A percentile compares a stretch with the other conserved stretches of the same genome.
phyloP scores from a whole-genome alignment of 495 filamentous ascomycete genomes.

The Hamigera avellanea region DNA sequence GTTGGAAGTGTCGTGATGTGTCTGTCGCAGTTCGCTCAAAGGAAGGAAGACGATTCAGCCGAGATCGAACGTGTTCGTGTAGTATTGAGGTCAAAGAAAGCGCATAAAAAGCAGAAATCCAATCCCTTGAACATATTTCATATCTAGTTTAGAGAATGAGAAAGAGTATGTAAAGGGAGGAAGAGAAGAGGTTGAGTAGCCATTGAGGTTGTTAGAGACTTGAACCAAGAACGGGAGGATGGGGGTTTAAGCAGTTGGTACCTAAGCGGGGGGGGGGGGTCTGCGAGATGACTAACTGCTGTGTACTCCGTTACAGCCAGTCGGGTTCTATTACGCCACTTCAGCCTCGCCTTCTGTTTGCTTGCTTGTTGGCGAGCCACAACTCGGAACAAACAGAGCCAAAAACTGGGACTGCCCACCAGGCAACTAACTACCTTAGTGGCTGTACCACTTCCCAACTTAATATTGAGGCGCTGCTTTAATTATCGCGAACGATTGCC shows the following conservation, averaged over 20 bases:
- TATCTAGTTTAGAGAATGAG: constrained; percentile 9
- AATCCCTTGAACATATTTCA: constrained; percentile 9
- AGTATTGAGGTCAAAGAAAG: constrained; percentile 9
- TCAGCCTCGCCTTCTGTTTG: no score
- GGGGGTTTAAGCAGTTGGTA: not conserved
- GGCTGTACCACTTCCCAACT: no score
- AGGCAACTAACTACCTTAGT: no score
- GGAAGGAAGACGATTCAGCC: constrained; percentile 6
- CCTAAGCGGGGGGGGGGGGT: not conserved
- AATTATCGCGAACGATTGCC: no score
- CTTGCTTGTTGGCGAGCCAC: no score
- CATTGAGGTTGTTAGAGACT: not conserved
- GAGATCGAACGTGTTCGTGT: constrained; percentile 6
- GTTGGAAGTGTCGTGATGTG: not conserved
- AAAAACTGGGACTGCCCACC: no score
- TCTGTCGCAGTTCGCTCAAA: constrained; percentile 1
- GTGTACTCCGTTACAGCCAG: no score
- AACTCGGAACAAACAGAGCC: no score
- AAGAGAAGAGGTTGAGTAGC: constrained; percentile 1
- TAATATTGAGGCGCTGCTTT: no score
- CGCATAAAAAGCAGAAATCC: constrained; percentile 3
- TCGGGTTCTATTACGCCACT: not conserved
- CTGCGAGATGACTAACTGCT: not conserved
- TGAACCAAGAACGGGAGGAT: no score
- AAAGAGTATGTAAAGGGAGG: not conserved